Evolutionary conservation across 805 yeast genomes (phyloP), one percentile per base, ranked within the genome.

Genomic region (Candida koratica): DNA sequence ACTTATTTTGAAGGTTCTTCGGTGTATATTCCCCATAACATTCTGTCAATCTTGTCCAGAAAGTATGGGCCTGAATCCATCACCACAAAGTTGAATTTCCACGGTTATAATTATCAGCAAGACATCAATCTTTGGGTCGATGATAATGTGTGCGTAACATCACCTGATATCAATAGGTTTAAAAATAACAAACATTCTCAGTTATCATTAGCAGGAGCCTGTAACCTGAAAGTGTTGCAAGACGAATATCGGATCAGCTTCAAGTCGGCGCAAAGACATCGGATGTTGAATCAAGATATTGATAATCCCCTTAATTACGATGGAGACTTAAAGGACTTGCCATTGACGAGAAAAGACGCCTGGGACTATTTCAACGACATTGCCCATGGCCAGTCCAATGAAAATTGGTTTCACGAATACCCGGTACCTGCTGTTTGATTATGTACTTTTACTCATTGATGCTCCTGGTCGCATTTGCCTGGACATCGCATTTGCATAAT

Each of bases 41-140:
- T 59, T 18, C 52, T 52, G 25, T 48, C 56, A 4, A 46, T 61
- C n/a, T 44, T 63, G 13, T 39, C 44, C 17, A 46, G 60, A 25
- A 60, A 63, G 40, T 63, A 63, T 38, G 68, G 68, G 1, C 33
- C 39, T 16, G 51, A 43, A 11, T 55, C 61, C 4, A 56, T 44
- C 43, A 57, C 60, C 22, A 46, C 58, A n/a, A 55, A 56, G 34
- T 32, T 37, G 3, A 42, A 46, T 28, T 61, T 57, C 42, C 34
- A 46, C 13, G 48, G 55, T 28, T 61, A 64, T 43, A 62, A 65
- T 34, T 70, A 56, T 46, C 72, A 67, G 41, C 36, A 45, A n/a
- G 73, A 69, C 38, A 55, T 71, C 34, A 54, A 57, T 15, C 44
- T 71, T 23, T 72, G 77, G 77, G 73, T 72, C 3, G 63, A 71